Conservation (phyloP, 352 stramenopile genomes). For the Globisporangium megalacanthum region DNA sequence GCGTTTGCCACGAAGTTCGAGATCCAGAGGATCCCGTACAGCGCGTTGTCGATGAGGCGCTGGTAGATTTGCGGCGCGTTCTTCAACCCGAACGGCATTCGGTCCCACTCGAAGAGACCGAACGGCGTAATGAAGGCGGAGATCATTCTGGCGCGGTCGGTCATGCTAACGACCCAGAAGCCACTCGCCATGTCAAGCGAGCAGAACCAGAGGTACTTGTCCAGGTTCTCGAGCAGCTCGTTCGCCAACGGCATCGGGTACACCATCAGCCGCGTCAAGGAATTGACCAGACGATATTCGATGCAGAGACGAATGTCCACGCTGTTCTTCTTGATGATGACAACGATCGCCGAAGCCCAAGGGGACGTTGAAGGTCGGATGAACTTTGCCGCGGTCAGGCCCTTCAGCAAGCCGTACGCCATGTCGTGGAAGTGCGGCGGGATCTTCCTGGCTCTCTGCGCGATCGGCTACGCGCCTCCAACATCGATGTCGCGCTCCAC, state of each 20-base stretch:
- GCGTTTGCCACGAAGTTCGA: not conserved
- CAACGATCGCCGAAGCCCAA: slow-evolving; percentile 15
- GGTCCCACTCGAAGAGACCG: slow-evolving; percentile 16
- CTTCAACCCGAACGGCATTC: slow-evolving; percentile 19
- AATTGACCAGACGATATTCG: slow-evolving; percentile 12
- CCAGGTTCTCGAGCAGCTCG: slow-evolving; percentile 15
- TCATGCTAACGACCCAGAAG: slow-evolving; percentile 21
- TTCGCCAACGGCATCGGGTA: slow-evolving; percentile 18
- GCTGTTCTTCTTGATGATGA: slow-evolving; percentile 20
- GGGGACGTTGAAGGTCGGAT: slow-evolving; percentile 11
- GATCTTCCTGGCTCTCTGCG: slow-evolving; percentile 8
- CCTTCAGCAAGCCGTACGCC: slow-evolving; percentile 9
- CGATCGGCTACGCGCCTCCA: slow-evolving; percentile 2
- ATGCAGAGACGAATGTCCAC: slow-evolving; percentile 18
- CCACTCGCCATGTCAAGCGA: slow-evolving; percentile 17
- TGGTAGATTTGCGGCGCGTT: too few relatives aligned
- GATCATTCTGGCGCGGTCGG: slow-evolving; percentile 8
- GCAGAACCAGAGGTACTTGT: slow-evolving; percentile 12
- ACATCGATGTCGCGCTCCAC: slow-evolving; percentile 17
- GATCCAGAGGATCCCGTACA: slow-evolving; percentile 6
- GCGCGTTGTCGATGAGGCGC: slow-evolving; percentile 19
- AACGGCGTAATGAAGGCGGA: slow-evolving; percentile 21
- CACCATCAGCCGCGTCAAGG: slow-evolving; percentile 12
- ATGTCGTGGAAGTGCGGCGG: slow-evolving; percentile 11
- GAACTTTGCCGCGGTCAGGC: slow-evolving; percentile 8